Percentiles rank a stretch among this genome's conserved stretches.
These are phyloP conservation scores for Cucurbita moschata DNA, from an alignment of 306 rosid genomes.

Conservation along the genomic window DNA sequence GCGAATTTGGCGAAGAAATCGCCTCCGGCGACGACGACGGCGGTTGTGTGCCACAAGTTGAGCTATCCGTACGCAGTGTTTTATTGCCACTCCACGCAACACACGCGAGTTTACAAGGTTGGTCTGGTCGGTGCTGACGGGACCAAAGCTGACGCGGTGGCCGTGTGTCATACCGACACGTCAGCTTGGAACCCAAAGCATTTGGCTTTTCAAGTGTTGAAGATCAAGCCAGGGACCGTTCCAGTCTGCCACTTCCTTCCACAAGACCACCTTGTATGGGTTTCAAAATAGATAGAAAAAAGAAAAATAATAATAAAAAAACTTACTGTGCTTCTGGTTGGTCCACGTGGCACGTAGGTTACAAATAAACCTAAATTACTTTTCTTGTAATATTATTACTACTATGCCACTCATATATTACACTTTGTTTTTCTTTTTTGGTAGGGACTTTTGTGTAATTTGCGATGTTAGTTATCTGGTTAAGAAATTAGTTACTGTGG, in stretches of 20 bases:
- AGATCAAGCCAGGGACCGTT: constrained; percentile 61
- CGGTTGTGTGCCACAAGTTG: constrained; percentile 61
- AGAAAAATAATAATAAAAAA: too few species aligned
- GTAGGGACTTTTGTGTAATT: not conserved
- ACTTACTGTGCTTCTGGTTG: not conserved
- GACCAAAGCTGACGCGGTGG: constrained; percentile 41
- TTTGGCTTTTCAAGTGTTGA: constrained; percentile 63
- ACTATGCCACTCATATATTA: not conserved
- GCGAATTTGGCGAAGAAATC: constrained; percentile 25
- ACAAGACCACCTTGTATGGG: constrained; percentile 70
- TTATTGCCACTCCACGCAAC: constrained; percentile 48
- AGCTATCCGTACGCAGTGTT: constrained; percentile 61
- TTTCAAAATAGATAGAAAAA: constrained; percentile 9
- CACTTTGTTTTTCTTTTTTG: not conserved
- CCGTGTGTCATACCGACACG: constrained; percentile 62
- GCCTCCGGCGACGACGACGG: not conserved
- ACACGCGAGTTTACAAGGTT: constrained; percentile 28
- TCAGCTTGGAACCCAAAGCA: constrained; percentile 76
- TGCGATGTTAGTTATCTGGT: not conserved
- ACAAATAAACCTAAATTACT: not conserved
- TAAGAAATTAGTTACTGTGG: not conserved
- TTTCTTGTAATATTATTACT: not conserved
- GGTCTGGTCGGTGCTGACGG: constrained; percentile 43
- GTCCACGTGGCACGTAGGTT: not conserved
- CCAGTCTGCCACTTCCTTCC: constrained; percentile 87